Evolutionary conservation across 2,329 filamentous ascomycete species (phyloP), one percentile per base, ranked within the genome.

Genomic region (Aspergillus awamori): DNA sequence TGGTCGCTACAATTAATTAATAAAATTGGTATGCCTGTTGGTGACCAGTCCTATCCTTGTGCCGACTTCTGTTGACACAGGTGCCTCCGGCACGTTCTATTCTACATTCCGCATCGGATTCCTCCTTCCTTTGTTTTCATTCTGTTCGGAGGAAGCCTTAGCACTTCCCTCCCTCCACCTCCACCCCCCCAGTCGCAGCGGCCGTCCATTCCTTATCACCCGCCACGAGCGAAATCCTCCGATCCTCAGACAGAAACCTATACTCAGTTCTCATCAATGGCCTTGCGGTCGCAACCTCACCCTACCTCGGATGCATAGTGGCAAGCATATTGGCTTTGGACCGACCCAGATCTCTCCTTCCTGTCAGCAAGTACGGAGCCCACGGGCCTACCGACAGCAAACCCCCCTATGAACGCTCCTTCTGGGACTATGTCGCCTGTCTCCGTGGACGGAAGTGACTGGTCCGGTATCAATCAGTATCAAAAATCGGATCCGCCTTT

Each of bases 401-500:
- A 62, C 53, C 64, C 62, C 69, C 75, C 77, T 80, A 91, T 91
- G 89, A 91, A 87, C 82, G 85, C 83, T 75, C 86, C 86, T 80
- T 88, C 90, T 85, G 88, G 87, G 80, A 89, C 89, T 74, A 83
- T 93, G 76, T 93, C 92, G 74, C 91, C 92, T 74, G 85, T 92
- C 76, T 95, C 91, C 80, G 81, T 91, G 83, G 89, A 82, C 74
- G 91, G 89, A 76, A 93, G 88, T 82, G 92, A 95, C 76, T 95
- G 90, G 89, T 90, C 90, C 53, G 86, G 83, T 61, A 84, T 89
- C 69, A 85, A 86, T 65, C 87, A 87, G 73, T 91, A 92, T 76
- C 84, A 87, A 65, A 78, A 75, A 63, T 67, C 74, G 39, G 75
- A 79, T 43, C 67, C 74, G 45, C 71, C 76, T 33, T 76, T 77